A percentile compares a stretch with the other conserved stretches of the same genome.
phyloP scores from a whole-genome alignment of 257 asterid species.

The Sherardia arvensis region DNA sequence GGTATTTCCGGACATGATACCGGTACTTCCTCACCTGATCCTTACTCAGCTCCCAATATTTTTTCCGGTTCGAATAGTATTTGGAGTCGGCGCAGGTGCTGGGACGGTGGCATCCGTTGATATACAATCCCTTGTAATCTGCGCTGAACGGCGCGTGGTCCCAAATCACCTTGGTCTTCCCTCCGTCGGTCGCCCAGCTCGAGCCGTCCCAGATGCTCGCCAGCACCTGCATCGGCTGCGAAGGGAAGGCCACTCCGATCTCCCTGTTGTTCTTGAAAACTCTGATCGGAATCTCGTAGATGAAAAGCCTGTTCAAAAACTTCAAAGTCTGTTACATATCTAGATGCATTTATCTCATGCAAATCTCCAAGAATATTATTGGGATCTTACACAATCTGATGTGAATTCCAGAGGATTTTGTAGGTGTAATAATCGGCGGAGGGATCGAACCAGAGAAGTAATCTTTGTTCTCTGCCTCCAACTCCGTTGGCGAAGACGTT shows the following conservation, averaged over 20 bases:
- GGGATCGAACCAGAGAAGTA: slow-evolving; percentile 67
- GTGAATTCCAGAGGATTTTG: slow-evolving; percentile 48
- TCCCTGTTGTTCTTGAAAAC: slow-evolving; percentile 39
- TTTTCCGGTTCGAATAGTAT: background rate
- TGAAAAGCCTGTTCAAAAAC: slow-evolving; percentile 31
- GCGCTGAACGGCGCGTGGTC: slow-evolving; percentile 36
- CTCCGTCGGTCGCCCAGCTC: slow-evolving; percentile 71
- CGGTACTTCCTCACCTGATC: background rate
- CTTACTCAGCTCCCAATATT: background rate
- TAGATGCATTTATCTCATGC: too few relatives aligned
- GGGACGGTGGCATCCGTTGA: slow-evolving; percentile 10
- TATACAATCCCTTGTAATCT: slow-evolving; percentile 2
- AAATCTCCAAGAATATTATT: too few relatives aligned
- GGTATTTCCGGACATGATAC: background rate
- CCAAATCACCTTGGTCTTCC: slow-evolving; percentile 45
- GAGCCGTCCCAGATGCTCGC: slow-evolving; percentile 54
- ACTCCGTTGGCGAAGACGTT: slow-evolving; percentile 47
- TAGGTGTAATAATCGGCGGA: slow-evolving; percentile 55
- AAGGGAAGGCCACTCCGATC: slow-evolving; percentile 37
- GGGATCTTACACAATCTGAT: slow-evolving; percentile 20
- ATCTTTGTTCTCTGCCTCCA: slow-evolving; percentile 56
- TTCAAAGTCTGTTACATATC: too few relatives aligned
- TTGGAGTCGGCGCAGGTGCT: background rate
- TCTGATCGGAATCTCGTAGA: slow-evolving; percentile 56
- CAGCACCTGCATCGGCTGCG: slow-evolving; percentile 42